Evolutionary conservation across 2,329 filamentous ascomycete species (phyloP), one percentile per base, ranked within the genome.

Genomic region (Xylariaceae sp.): DNA sequence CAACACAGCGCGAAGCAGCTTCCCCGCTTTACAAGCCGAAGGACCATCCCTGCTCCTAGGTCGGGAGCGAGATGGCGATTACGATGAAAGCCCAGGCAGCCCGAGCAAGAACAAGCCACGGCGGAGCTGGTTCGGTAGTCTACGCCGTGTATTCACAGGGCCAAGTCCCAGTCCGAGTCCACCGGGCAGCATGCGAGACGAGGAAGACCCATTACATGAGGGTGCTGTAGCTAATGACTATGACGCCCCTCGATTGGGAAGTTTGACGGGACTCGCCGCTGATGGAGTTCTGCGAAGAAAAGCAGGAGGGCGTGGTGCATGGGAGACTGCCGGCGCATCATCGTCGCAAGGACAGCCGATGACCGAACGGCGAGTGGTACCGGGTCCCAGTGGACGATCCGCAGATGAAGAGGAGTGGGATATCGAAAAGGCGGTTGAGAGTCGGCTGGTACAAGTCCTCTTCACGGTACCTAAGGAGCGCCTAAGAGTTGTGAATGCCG

Each of bases 391-490:
- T 21, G 82, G 85, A 45, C 82, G 78, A 64, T 79, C 80, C 50
- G 69, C 71, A 23, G 81, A 85, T 44, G 83, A 80, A 64, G 79
- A 82, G 50, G 73, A 75, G 25, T 75, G 76, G 35, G 85, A 89
- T 56, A 80, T 91, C 32, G 86, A 91, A 63, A 74, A 77, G 44
- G 85, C 86, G 2, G 79, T 85, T 2, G 83, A 88, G 67, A 78
- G 78, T 47, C 70, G 85, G 19, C 72, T 87, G 7, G 86, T 91
- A 49, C 86, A 91, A 65, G 79, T 89, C 60, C 93, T 95, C 80
- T 97, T 95, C 66, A 96, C 92, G 0, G 89, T 96, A 49, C 92
- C 93, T 2, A 89, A 85, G 64, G 86, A 92, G 65, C 81, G 82
- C 56, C 68, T 97, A 52, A 73, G 92, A 21, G 90, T 97, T n/a